These are phyloP conservation scores for Davidsoniella eucalypti DNA, from an alignment of 2,329 filamentous ascomycete species.

Conservation along the genomic window DNA sequence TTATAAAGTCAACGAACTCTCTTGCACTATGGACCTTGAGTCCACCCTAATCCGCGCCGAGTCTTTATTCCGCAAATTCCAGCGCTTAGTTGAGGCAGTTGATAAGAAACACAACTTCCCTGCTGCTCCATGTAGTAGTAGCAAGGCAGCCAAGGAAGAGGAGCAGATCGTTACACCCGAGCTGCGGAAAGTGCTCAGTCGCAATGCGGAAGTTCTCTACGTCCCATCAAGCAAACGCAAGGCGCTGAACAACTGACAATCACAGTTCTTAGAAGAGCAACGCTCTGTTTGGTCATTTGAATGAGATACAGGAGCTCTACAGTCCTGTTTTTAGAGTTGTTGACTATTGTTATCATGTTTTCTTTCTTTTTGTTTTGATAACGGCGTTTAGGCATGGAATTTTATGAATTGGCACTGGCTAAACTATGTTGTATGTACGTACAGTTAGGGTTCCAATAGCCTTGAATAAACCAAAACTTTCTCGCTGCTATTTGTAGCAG, in stretches of 20 bases:
- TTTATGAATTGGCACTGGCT: too few species aligned
- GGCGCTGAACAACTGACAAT: slow-evolving; percentile 8
- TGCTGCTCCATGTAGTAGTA: slow-evolving; percentile 12
- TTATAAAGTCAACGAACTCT: slow-evolving; percentile 72
- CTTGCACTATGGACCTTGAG: slow-evolving; percentile 78
- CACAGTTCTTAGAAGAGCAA: slow-evolving; percentile 5
- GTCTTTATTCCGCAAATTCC: slow-evolving; percentile 71
- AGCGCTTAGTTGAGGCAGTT: slow-evolving; percentile 73
- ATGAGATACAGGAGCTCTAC: neutral
- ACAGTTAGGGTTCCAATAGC: too few species aligned
- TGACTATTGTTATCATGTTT: neutral
- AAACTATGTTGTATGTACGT: too few species aligned
- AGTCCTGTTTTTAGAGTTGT: neutral
- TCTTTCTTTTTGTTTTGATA: neutral
- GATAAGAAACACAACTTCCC: slow-evolving; percentile 87
- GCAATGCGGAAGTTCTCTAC: slow-evolving; percentile 25
- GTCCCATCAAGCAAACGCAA: slow-evolving; percentile 18
- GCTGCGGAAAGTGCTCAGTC: slow-evolving; percentile 35
- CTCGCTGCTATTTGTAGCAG: too few species aligned
- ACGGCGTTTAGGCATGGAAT: neutral
- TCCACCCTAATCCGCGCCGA: slow-evolving; percentile 79
- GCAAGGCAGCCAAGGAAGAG: slow-evolving; percentile 15
- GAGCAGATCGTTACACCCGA: slow-evolving; percentile 40
- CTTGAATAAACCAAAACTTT: too few species aligned
- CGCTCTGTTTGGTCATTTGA: slow-evolving; percentile 9